Evolutionary conservation across 2,329 filamentous ascomycete genomes (phyloP).

Genomic region (Diaporthe humulicola): DNA sequence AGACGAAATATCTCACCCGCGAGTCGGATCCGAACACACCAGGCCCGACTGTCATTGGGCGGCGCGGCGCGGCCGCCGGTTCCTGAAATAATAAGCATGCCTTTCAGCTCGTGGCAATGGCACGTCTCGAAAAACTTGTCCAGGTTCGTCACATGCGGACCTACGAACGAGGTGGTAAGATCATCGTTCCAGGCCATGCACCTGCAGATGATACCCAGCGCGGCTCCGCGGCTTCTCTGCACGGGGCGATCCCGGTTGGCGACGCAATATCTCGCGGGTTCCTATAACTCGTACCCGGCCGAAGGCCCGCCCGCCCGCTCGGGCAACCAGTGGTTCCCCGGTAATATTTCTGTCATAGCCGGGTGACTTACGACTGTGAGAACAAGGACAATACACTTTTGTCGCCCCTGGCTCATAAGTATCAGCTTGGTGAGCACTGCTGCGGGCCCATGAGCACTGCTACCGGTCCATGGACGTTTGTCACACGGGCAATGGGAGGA

Average conservation of each 20-base stretch:
- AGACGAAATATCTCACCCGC: not conserved
- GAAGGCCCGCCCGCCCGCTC: constrained; percentile 13
- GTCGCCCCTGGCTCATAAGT: not conserved
- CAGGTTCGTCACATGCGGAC: not conserved
- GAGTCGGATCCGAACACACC: constrained; percentile 15
- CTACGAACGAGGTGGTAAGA: not conserved
- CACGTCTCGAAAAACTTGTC: constrained; percentile 1
- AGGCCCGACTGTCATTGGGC: not conserved
- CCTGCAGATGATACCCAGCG: constrained; percentile 6
- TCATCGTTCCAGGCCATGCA: constrained; percentile 16
- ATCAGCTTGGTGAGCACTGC: not conserved
- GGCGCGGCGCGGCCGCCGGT: not conserved
- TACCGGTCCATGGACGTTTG: not conserved
- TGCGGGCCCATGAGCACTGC: not conserved
- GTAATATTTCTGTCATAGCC: not conserved
- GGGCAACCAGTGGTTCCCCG: constrained; percentile 9
- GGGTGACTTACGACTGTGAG: not conserved
- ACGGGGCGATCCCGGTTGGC: constrained; percentile 23
- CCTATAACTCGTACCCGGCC: not conserved
- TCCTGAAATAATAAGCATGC: constrained; percentile 8
- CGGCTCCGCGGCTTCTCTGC: not conserved
- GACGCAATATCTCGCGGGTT: not conserved
- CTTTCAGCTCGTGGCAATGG: constrained; percentile 23
- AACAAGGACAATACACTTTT: not conserved
- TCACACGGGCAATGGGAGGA: not conserved